Evolutionary conservation across 2,329 filamentous ascomycete species (phyloP), one percentile per base, ranked within the genome.

Genomic region (Sclerotinia minor): DNA sequence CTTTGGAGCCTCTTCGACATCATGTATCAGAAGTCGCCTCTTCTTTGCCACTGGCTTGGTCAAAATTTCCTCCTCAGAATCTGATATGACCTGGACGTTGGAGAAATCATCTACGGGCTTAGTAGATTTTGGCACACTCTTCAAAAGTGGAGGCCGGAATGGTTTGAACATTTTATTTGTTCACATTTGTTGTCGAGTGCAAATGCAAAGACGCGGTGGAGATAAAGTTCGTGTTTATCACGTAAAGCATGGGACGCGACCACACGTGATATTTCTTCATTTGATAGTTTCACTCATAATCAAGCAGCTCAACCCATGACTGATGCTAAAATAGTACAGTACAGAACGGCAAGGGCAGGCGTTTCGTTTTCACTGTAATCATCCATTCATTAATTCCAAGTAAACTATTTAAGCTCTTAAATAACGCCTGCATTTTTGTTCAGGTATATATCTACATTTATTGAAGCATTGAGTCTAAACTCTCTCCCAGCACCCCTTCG

Each of bases 401-500:
- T 41, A 64, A 41, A 64, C 26, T 64, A 44, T 64, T 44, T 32
- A 21, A 32, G 32, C 32, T 54, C 35, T 49, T 32, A 17, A 17
- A 29, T 64, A 64, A 65, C 55, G 38, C 54, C 55, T 38, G 19
- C 44, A 45, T 52, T 69, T 57, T 60, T 67, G 59, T 58, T 64
- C 50, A 47, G 50, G 49, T 64, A 64, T 58, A 58, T 64, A 55
- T 47, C 29, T 49, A 64, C 59, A 67, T 65, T 59, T 87, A 96
- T 80, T 92, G 91, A 81, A 97, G 83, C 94, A 97, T 97, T 64
- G 89, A 88, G 79, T 97, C 92, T 77, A 98, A 80, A 74, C 90
- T 93, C 83, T 98, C 94, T 6, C 95, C 95, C 64, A 98, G 80
- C 41, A 96, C 90, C 58, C 86, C 89, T 80, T 98, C 94, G 76